Percentiles rank a stretch among this genome's conserved stretches.
phyloP scores from a whole-genome alignment of 2,329 filamentous ascomycete species.

The Colletotrichum sansevieriae region DNA sequence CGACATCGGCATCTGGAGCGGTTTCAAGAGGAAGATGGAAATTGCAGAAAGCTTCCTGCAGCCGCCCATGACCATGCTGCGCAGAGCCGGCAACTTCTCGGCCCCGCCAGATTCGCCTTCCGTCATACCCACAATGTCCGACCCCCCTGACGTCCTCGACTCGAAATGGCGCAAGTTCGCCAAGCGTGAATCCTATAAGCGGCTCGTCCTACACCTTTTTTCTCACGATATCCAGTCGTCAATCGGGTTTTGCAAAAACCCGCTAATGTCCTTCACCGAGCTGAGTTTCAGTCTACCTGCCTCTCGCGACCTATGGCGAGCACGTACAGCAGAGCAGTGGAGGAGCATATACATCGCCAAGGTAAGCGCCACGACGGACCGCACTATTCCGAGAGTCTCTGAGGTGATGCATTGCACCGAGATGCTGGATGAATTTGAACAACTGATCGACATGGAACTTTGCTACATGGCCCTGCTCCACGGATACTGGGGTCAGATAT shows the following conservation, averaged over 20 bases:
- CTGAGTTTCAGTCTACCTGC: conserved; percentile 45
- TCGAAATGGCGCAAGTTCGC: conserved; percentile 46
- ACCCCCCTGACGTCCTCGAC: conserved; percentile 36
- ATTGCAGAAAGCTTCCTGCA: conserved; percentile 55
- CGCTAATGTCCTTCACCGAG: conserved; percentile 50
- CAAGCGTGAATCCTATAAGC: conserved; percentile 49
- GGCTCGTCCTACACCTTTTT: conserved; percentile 47
- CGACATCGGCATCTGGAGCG: conserved; percentile 54
- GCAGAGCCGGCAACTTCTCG: conserved; percentile 50
- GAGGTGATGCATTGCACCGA: conserved; percentile 40
- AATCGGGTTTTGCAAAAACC: conserved; percentile 47
- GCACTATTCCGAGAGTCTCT: conserved; percentile 30
- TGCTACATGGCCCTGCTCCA: conserved; percentile 48
- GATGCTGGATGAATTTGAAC: conserved; percentile 38
- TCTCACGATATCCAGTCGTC: conserved; percentile 50
- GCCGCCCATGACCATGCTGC: conserved; percentile 53
- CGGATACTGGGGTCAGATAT: conserved; percentile 51
- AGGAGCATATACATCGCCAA: conserved; percentile 40
- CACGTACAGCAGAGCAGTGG: conserved; percentile 47
- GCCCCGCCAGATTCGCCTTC: conserved; percentile 29
- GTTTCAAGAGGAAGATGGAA: conserved; percentile 54
- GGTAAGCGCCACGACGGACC: conserved; percentile 20
- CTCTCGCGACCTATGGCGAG: conserved; percentile 45
- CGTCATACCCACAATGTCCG: conserved; percentile 24
- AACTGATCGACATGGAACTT: conserved; percentile 48